Percentiles rank a stretch among this genome's conserved stretches.
phyloP scores from a whole-genome alignment of 345 rosid genomes.

The Hibiscus trionum region DNA sequence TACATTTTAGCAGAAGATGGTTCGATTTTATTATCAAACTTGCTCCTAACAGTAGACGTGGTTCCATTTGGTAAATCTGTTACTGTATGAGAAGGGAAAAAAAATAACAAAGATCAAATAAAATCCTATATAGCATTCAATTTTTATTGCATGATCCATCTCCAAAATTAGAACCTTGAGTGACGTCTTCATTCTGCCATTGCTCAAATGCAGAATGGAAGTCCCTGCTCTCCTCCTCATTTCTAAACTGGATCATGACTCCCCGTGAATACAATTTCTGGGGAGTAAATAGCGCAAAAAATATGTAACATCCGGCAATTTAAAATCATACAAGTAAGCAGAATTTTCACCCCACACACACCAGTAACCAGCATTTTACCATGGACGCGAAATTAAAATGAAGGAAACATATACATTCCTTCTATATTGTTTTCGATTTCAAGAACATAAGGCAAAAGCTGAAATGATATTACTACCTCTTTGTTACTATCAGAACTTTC shows the following conservation, averaged over 20 bases:
- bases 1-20: conserved; percentile 94
- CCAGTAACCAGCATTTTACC: neutral
- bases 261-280: conserved; percentile 69
- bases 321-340: conserved; percentile 2
- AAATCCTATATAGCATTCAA: neutral
- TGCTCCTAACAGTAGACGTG: conserved; percentile 45
- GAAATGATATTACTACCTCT: conserved; percentile 40
- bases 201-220: conserved; percentile 80
- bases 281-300: conserved; percentile 24
- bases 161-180: conserved; percentile 49
- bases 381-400: neutral
- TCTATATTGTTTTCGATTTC: neutral
- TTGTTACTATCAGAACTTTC: conserved; percentile 35
- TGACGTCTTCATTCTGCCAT: conserved; percentile 55
- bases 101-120: conserved; percentile 17
- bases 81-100: conserved; percentile 30
- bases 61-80: conserved; percentile 43
- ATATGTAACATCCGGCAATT: conserved; percentile 15
- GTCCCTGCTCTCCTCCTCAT: conserved; percentile 64
- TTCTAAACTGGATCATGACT: conserved; percentile 50
- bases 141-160: conserved; percentile 9
- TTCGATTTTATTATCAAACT: conserved; percentile 85
- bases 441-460: neutral
- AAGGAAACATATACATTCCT: neutral
- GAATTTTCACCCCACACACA: neutral